Conservation (phyloP, 2,329 filamentous ascomycete species). For the Ampelomyces quisqualis region DNA sequence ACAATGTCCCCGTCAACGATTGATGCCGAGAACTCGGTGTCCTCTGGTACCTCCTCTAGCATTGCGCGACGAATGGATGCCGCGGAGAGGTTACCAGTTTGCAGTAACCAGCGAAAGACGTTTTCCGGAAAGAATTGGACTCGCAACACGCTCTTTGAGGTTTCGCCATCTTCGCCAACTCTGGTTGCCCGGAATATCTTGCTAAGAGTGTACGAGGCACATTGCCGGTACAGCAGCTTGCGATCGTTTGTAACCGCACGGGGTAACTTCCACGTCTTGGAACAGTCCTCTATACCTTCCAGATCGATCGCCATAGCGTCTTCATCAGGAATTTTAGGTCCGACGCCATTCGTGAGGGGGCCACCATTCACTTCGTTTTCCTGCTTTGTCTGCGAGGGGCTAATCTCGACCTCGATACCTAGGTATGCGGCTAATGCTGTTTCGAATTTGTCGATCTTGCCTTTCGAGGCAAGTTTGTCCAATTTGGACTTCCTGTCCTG, state of each 20-base stretch:
- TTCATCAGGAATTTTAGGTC: slow-evolving; percentile 19
- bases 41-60: slow-evolving; percentile 37
- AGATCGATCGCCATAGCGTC: slow-evolving; percentile 20
- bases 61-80: slow-evolving; percentile 49
- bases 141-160: slow-evolving; percentile 31
- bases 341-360: slow-evolving; percentile 24
- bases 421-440: slow-evolving; percentile 42
- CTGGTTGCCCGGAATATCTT: slow-evolving; percentile 49
- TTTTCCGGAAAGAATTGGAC: slow-evolving; percentile 52
- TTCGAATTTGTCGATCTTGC: slow-evolving; percentile 47
- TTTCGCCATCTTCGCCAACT: slow-evolving; percentile 7
- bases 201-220: slow-evolving; percentile 58
- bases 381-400: slow-evolving; percentile 17
- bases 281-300: slow-evolving; percentile 19
- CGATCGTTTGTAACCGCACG: slow-evolving; percentile 45
- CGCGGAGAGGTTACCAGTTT: slow-evolving; percentile 53
- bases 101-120: slow-evolving; percentile 61
- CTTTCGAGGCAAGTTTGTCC: slow-evolving; percentile 40
- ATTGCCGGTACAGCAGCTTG: slow-evolving; percentile 62
- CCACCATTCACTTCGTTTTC: slow-evolving; percentile 24
- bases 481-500: slow-evolving; percentile 36
- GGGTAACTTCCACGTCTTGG: slow-evolving; percentile 53
- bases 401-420: slow-evolving; percentile 33
- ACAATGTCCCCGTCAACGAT: slow-evolving; percentile 63
- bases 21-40: slow-evolving; percentile 49